Conservation (phyloP, 306 rosid species). For the Quillaja saponaria region DNA sequence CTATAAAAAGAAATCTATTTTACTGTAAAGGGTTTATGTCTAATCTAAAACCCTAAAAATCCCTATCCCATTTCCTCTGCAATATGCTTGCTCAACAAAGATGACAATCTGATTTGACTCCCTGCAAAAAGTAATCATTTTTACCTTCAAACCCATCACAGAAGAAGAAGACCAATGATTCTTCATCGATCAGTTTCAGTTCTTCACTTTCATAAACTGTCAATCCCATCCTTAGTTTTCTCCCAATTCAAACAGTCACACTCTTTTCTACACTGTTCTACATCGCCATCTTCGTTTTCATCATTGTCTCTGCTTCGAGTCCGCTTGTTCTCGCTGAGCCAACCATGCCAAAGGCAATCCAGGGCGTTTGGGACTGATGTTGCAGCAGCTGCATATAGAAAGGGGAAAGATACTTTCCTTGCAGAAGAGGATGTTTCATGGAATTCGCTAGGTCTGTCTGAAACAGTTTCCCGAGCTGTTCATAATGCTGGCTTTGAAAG, state of each 20-base stretch:
- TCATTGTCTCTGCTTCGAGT: conserved; percentile 34
- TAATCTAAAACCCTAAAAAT: no score
- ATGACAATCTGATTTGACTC: neutral
- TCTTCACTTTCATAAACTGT: conserved; percentile 48
- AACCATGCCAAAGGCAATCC: conserved; percentile 33
- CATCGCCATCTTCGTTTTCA: conserved; percentile 33
- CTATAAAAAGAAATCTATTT: no score
- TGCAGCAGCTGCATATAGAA: conserved; percentile 36
- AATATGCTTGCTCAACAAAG: no score
- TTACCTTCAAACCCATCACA: conserved; percentile 2
- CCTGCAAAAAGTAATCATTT: neutral
- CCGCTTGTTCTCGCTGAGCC: conserved; percentile 35
- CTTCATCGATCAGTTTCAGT: conserved; percentile 55
- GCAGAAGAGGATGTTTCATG: conserved; percentile 76
- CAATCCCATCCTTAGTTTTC: conserved; percentile 47
- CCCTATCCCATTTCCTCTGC: conserved; percentile 25
- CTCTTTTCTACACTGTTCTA: conserved; percentile 35
- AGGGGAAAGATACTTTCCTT: conserved; percentile 66
- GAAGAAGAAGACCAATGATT: conserved; percentile 42
- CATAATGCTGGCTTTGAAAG: conserved; percentile 61
- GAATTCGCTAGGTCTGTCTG: conserved; percentile 78
- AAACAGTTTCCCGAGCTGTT: conserved; percentile 70
- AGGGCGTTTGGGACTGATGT: conserved; percentile 39
- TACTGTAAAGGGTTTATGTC: no score
- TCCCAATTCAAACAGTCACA: conserved; percentile 44